These are phyloP conservation scores for Cylindrodendrum hubeiense DNA, from an alignment of 2,329 filamentous ascomycete species.

Conservation along the genomic window DNA sequence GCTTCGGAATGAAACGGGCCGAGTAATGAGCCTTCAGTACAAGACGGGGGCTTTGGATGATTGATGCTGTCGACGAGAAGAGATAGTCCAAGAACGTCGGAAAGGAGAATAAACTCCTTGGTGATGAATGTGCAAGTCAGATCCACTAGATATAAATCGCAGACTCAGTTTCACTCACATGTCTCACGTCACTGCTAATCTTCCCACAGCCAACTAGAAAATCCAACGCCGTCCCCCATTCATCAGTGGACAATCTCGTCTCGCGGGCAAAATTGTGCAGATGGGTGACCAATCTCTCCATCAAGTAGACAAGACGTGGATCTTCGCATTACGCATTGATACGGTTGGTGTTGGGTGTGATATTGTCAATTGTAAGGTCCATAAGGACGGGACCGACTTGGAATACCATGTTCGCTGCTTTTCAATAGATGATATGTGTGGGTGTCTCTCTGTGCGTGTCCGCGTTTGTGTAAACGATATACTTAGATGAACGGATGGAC, in stretches of 20 bases:
- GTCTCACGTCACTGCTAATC: slow-evolving; percentile 75
- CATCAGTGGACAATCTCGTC: slow-evolving; percentile 76
- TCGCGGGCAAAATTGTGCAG: slow-evolving; percentile 83
- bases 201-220: slow-evolving; percentile 74
- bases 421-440: too few species aligned
- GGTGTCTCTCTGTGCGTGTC: neutral
- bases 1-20: slow-evolving; percentile 85
- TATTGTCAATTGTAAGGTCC: slow-evolving; percentile 79
- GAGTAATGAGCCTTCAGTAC: slow-evolving; percentile 80
- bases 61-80: slow-evolving; percentile 82
- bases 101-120: slow-evolving; percentile 79
- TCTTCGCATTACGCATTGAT: slow-evolving; percentile 78
- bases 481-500: too few species aligned
- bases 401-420: neutral
- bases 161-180: slow-evolving; percentile 57
- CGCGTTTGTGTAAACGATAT: neutral
- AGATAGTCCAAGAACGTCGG: slow-evolving; percentile 79
- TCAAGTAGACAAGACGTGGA: slow-evolving; percentile 73
- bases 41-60: slow-evolving; percentile 76
- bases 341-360: slow-evolving; percentile 76
- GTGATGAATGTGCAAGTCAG: too few species aligned
- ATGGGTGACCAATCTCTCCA: slow-evolving; percentile 78
- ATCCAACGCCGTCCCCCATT: slow-evolving; percentile 79
- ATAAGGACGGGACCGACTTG: neutral
- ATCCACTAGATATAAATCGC: too few species aligned